These are phyloP conservation scores for Yarrowia hollandica DNA, from an alignment of 805 yeast genomes.

Conservation along the genomic window DNA sequence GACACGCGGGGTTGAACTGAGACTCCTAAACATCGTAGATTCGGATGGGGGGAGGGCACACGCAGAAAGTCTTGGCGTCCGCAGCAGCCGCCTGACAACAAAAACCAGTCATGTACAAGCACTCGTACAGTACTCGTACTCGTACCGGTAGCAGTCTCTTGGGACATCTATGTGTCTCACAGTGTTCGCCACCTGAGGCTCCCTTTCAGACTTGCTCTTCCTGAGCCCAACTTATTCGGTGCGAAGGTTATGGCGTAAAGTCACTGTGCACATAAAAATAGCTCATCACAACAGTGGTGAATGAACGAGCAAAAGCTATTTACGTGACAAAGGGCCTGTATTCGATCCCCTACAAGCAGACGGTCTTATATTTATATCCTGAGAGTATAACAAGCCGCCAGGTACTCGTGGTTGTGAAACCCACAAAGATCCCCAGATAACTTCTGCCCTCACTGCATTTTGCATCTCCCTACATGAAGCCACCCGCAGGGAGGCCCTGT, in stretches of 20 bases:
- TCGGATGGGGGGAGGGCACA: too few relatives aligned
- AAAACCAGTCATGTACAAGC: too few relatives aligned
- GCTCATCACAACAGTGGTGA: not conserved
- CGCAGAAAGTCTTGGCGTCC: conserved; percentile 1
- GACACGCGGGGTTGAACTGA: conserved; percentile 16
- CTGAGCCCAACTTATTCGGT: not conserved
- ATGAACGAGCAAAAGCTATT: not conserved
- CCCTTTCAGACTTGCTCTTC: not conserved
- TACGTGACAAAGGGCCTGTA: too few relatives aligned
- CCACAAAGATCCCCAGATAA: not conserved
- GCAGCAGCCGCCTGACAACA: not conserved
- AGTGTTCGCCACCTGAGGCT: not conserved
- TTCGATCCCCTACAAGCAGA: too few relatives aligned
- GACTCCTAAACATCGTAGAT: too few relatives aligned
- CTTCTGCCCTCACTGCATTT: not conserved
- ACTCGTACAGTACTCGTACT: too few relatives aligned
- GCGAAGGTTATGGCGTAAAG: not conserved
- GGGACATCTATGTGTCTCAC: not conserved
- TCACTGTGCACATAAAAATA: not conserved
- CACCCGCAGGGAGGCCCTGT: not conserved
- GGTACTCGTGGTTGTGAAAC: too few relatives aligned
- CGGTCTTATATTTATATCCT: too few relatives aligned
- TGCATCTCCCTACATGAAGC: not conserved
- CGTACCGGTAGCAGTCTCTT: too few relatives aligned
- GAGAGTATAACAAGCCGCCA: too few relatives aligned